Percentiles rank a stretch among this genome's conserved stretches.
phyloP scores from a whole-genome alignment of 2,329 filamentous ascomycete genomes.

The Fusarium hostae region DNA sequence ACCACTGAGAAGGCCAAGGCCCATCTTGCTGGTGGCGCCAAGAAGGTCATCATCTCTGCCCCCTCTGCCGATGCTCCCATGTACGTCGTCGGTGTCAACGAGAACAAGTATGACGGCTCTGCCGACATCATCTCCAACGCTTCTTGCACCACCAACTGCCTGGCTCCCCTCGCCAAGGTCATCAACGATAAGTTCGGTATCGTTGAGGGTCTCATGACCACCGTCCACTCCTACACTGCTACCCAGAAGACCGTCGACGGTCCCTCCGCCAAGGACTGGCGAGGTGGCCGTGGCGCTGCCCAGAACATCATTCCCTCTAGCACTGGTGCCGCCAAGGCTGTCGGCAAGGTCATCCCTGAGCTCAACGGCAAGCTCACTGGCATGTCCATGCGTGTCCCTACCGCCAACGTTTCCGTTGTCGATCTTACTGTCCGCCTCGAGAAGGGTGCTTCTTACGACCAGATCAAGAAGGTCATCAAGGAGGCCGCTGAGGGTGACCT shows the following conservation, averaged over 20 bases:
- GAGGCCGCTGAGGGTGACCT: conserved; percentile 83
- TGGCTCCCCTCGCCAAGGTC: conserved; percentile 99
- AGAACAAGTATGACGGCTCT: conserved; percentile 90
- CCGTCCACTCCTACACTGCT: conserved; percentile 99
- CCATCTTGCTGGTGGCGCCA: conserved; percentile 95
- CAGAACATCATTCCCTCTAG: conserved; percentile 99
- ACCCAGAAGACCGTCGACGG: conserved; percentile 99
- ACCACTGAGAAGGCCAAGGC: conserved; percentile 94
- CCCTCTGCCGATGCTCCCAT: conserved; percentile 96
- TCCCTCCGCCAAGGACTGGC: conserved; percentile 98
- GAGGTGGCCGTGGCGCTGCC: conserved; percentile 97
- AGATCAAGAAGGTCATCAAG: conserved; percentile 95
- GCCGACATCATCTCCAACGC: conserved; percentile 98
- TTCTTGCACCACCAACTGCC: conserved; percentile 99
- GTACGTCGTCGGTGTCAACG: conserved; percentile 99
- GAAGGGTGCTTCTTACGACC: conserved; percentile 87
- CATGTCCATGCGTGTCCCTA: conserved; percentile 99
- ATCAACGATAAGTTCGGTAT: conserved; percentile 98
- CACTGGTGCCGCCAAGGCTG: conserved; percentile 99
- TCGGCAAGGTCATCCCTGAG: conserved; percentile 98
- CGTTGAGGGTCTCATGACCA: conserved; percentile 99
- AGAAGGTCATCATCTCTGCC: conserved; percentile 96
- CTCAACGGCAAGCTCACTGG: conserved; percentile 99
- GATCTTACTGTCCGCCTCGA: conserved; percentile 94
- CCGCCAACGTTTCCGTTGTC: conserved; percentile 98